Evolutionary conservation across 2,329 filamentous ascomycete species (phyloP), one percentile per base, ranked within the genome.

Genomic region (Claviceps sp.): DNA sequence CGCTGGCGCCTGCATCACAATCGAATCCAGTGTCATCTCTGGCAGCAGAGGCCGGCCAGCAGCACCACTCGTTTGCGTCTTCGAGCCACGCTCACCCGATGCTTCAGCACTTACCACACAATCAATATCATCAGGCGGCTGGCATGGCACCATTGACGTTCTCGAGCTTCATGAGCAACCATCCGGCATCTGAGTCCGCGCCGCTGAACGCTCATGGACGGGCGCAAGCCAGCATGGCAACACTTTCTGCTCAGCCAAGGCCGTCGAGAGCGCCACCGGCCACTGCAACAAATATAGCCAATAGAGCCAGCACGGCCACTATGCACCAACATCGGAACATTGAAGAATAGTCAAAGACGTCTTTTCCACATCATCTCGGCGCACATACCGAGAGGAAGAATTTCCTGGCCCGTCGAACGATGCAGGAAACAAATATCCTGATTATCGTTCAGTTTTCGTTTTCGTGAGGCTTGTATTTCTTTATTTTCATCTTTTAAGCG

Each of bases 271-370:
- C 59, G 48, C 58, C 59, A n/a, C 24, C 48, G n/a, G 39, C 45
- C 0, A 41, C 44, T 41, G 34, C 44, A 19, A 19, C 38, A 26
- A 34, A 45, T 13, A 10, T 47, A 4, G 51, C n/a, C 2, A 42
- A 48, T 34, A 34, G 64, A n/a, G 65, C 67, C 38, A 70, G 67
- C 58, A 68, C 66, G 5, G 67, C 67, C 13, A 62, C 63, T 3
- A 63, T 69, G 53, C 65, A 69, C 50, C 62, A 61, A 52, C 49
- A 22, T 11, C 48, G 40, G 17, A 53, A 55, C 14, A 11, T 41
- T 24, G 34, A 38, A 7, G 45, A 53, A 22, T 22, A 44, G 8
- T 45, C 19, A 44, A 13, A 22, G 14, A 7, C 39, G 26, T 2
- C 14, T 17, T 34, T n/a, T 17, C 17, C 48, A 13, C 26, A 19